phyloP scores from a whole-genome alignment of 139 green algal species.

The Chara braunii region DNA sequence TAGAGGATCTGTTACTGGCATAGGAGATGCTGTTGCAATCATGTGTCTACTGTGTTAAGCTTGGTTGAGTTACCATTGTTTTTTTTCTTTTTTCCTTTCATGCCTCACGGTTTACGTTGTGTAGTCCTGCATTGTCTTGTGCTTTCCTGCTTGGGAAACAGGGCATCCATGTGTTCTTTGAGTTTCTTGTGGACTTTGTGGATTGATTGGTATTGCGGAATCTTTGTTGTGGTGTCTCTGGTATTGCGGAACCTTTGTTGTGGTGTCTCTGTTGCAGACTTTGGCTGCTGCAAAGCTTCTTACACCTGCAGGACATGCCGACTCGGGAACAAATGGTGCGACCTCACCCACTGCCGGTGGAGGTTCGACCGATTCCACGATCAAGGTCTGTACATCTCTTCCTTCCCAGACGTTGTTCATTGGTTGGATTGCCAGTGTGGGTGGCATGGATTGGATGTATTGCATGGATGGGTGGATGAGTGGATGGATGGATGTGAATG shows the following conservation, averaged over 20 bases:
- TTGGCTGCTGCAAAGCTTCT: background rate
- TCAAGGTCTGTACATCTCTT: background rate
- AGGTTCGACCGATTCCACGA: too few species aligned
- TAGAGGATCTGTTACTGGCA: too few species aligned
- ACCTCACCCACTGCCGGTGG: too few species aligned
- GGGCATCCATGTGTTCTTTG: background rate
- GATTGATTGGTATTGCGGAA: constrained; percentile 2
- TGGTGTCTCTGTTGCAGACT: constrained; percentile 4
- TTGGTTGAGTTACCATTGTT: too few species aligned
- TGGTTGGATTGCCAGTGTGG: too few species aligned
- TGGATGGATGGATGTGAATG: too few species aligned
- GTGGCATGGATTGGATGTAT: too few species aligned
- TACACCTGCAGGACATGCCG: background rate
- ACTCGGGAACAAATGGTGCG: background rate
- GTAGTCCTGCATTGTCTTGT: background rate
- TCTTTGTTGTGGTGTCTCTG: background rate
- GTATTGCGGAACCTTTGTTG: background rate
- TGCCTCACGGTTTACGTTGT: background rate
- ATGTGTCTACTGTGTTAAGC: too few species aligned
- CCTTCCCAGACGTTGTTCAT: background rate
- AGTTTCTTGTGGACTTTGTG: background rate
- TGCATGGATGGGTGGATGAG: too few species aligned
- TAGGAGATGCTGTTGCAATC: too few species aligned
- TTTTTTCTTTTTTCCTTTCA: background rate
- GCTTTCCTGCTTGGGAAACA: background rate